phyloP scores from a whole-genome alignment of 371 early-diverging fungal species.

The Lichtheimia ramosa region DNA sequence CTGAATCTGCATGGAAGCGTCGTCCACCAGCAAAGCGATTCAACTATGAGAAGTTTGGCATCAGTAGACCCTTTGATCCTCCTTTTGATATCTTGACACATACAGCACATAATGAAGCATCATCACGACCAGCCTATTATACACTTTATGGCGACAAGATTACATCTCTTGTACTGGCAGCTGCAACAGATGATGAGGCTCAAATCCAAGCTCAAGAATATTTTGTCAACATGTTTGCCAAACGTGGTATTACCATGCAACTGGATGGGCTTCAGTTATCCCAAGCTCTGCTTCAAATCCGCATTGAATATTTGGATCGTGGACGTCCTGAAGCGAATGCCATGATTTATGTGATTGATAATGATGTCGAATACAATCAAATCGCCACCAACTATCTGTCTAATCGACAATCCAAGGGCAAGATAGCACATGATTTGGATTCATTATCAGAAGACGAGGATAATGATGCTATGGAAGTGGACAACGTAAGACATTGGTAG shows the following conservation, averaged over 20 bases:
- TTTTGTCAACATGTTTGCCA: neutral
- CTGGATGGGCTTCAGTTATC: conserved; percentile 5
- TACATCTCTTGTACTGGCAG: neutral
- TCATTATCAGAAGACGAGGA: neutral
- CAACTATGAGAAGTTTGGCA: conserved; percentile 64
- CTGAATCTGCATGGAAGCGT: conserved; percentile 47
- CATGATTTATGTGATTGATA: conserved; percentile 47
- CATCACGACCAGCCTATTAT: conserved; percentile 7
- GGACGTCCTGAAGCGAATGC: conserved; percentile 55
- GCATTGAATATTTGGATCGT: conserved; percentile 41
- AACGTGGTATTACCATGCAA: conserved; percentile 6
- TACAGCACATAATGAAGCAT: neutral
- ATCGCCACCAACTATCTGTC: neutral
- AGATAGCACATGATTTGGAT: neutral
- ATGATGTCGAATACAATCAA: conserved; percentile 23
- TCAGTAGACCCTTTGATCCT: conserved; percentile 65
- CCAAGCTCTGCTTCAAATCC: conserved; percentile 46
- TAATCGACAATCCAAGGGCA: neutral
- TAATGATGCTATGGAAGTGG: neutral
- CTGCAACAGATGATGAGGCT: conserved; percentile 1
- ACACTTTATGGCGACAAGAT: conserved; percentile 2
- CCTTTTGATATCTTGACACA: conserved; percentile 35
- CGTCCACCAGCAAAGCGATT: conserved; percentile 74
- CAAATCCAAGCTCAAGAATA: neutral
- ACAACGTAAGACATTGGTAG: neutral